Percentiles rank a stretch among this genome's conserved stretches.
These are phyloP conservation scores for Calonectria crousiana DNA, from an alignment of 2,329 filamentous ascomycete species.

Conservation along the genomic window DNA sequence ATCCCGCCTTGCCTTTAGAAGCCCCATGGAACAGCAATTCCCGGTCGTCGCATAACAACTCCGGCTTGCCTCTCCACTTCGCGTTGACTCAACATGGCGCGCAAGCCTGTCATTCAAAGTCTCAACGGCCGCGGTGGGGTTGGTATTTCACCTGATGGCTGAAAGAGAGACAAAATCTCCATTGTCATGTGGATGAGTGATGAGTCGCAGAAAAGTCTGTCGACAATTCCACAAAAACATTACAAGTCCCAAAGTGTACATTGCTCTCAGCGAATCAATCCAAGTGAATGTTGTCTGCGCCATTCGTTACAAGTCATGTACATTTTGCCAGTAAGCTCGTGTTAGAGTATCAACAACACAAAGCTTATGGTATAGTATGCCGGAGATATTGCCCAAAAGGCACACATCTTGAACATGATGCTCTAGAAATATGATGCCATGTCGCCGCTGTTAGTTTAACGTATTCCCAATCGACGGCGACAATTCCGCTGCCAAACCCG, in stretches of 20 bases:
- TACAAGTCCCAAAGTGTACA: background rate
- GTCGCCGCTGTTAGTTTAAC: background rate
- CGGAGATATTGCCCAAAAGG: constrained; percentile 17
- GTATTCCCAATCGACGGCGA: constrained; percentile 2
- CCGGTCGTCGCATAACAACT: constrained; percentile 16
- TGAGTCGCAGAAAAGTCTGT: constrained; percentile 12
- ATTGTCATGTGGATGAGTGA: background rate
- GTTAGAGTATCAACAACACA: constrained; percentile 11
- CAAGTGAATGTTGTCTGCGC: background rate
- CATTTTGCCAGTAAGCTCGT: background rate
- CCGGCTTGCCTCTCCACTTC: constrained; percentile 38
- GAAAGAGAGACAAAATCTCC: constrained; percentile 12
- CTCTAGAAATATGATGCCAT: background rate
- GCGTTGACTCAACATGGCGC: constrained; percentile 40
- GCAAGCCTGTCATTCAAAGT: constrained; percentile 23
- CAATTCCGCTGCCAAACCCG: background rate
- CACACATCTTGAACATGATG: background rate
- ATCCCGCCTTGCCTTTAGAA: constrained; percentile 37
- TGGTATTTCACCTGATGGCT: background rate
- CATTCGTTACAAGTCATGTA: background rate
- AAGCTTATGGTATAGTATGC: constrained; percentile 25
- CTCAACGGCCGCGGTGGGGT: constrained; percentile 31
- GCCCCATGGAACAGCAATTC: constrained; percentile 37
- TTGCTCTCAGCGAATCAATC: background rate
- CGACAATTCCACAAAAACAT: background rate